These are phyloP conservation scores for Puya raimondii DNA, from an alignment of 176 grass and related monocot species.

Conservation along the genomic window DNA sequence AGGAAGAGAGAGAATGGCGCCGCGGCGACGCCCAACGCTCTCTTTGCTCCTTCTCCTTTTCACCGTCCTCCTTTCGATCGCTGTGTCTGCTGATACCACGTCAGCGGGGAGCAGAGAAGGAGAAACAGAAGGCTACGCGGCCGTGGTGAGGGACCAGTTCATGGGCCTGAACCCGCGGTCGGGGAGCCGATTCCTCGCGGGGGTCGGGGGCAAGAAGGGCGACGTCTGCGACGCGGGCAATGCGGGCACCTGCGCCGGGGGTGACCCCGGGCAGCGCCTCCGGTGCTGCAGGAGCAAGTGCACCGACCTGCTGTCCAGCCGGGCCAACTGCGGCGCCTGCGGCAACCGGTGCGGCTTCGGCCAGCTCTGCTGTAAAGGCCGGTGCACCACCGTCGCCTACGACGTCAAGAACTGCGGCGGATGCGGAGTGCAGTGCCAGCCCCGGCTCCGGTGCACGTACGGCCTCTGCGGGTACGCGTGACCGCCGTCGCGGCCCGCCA, in stretches of 20 bases:
- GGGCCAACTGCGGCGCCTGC: constrained; percentile 47
- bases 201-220: not conserved
- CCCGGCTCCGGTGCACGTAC: constrained; percentile 22
- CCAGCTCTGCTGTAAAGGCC: constrained; percentile 41
- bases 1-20: not conserved
- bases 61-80: not conserved
- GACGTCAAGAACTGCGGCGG: constrained; percentile 38
- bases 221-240: constrained; percentile 4
- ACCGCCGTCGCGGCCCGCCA: not conserved
- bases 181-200: constrained; percentile 29
- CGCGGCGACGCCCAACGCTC: not conserved
- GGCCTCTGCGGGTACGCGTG: constrained; percentile 45
- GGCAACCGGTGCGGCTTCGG: constrained; percentile 34
- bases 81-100: not conserved
- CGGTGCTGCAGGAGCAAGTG: constrained; percentile 31
- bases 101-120: no score
- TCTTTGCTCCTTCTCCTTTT: not conserved
- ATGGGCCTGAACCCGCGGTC: constrained; percentile 2
- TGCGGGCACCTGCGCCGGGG: not conserved
- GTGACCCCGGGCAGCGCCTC: not conserved
- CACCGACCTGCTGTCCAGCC: constrained; percentile 32
- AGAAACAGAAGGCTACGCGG: not conserved
- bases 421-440: constrained; percentile 31
- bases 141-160: constrained; percentile 19
- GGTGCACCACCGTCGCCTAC: constrained; percentile 23